Conservation (phyloP, 75 land plant genomes). For the Pinus taeda region DNA sequence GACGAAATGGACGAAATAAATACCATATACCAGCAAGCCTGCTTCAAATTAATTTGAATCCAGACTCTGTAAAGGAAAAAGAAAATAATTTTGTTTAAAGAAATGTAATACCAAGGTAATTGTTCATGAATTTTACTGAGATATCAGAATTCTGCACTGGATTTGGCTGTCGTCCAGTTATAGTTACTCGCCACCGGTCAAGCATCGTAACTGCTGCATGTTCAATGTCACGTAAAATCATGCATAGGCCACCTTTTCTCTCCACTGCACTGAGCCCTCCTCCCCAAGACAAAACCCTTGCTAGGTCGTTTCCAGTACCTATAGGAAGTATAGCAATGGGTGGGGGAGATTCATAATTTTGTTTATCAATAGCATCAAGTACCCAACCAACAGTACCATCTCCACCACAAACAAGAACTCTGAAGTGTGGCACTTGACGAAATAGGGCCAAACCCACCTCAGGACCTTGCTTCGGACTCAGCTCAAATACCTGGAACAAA, state of each 20-base stretch:
- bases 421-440: conserved; percentile 67
- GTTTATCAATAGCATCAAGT: conserved; percentile 78
- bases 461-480: conserved; percentile 69
- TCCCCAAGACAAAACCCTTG: conserved; percentile 87
- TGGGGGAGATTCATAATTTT: conserved; percentile 91
- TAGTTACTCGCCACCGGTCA: conserved; percentile 75
- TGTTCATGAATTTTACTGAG: conserved; percentile 69
- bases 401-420: conserved; percentile 92
- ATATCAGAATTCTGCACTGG: conserved; percentile 11
- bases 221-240: conserved; percentile 69
- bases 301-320: conserved; percentile 94
- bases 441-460: conserved; percentile 74
- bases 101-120: conserved; percentile 70
- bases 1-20: conserved; percentile 1
- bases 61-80: neutral
- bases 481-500: conserved; percentile 67
- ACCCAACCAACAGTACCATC: conserved; percentile 99
- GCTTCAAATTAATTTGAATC: neutral
- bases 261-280: conserved; percentile 83
- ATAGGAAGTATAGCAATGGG: conserved; percentile 93
- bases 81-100: neutral
- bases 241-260: conserved; percentile 76
- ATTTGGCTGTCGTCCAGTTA: conserved; percentile 37
- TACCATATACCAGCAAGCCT: conserved; percentile 1
- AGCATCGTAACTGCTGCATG: conserved; percentile 93